phyloP scores from a whole-genome alignment of 2,329 filamentous ascomycete species.

The Neonectria sp. region DNA sequence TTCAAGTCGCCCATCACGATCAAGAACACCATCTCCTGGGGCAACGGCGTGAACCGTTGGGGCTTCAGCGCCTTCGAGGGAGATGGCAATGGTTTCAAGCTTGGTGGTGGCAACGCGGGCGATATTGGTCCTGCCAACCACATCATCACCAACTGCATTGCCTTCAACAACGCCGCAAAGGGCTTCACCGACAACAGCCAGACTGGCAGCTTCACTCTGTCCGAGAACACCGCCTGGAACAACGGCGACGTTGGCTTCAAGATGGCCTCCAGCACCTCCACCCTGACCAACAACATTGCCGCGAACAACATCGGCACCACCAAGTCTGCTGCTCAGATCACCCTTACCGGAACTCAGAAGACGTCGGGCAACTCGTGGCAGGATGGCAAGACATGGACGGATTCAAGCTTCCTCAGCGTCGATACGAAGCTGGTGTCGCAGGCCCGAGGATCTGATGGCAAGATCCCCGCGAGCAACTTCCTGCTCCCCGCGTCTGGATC shows the following conservation, averaged over 20 bases:
- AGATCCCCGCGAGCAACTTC: conserved; percentile 58
- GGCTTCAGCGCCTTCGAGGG: conserved; percentile 59
- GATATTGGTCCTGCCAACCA: conserved; percentile 58
- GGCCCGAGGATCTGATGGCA: conserved; percentile 53
- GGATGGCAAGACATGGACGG: conserved; percentile 53
- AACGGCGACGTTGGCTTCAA: conserved; percentile 60
- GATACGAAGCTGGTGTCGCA: conserved; percentile 53
- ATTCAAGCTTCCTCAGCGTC: conserved; percentile 55
- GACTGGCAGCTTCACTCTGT: conserved; percentile 56
- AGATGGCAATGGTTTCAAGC: conserved; percentile 65
- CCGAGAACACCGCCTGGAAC: conserved; percentile 62
- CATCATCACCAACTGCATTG: conserved; percentile 60
- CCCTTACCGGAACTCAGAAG: conserved; percentile 42
- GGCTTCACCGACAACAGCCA: conserved; percentile 64
- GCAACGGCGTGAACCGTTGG: conserved; percentile 64
- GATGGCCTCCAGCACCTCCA: conserved; percentile 51
- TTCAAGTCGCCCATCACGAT: conserved; percentile 61
- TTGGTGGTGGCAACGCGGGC: conserved; percentile 56
- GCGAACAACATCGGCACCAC: conserved; percentile 39
- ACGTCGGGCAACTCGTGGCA: conserved; percentile 61
- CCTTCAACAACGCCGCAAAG: conserved; percentile 60
- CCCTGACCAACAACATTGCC: conserved; percentile 56
- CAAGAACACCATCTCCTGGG: conserved; percentile 61
- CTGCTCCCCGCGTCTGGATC: conserved; percentile 53
- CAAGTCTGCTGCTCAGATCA: conserved; percentile 48